Base-by-base conservation (phyloP, 129 eudicot genomes). In the Escallonia herrerae region DNA sequence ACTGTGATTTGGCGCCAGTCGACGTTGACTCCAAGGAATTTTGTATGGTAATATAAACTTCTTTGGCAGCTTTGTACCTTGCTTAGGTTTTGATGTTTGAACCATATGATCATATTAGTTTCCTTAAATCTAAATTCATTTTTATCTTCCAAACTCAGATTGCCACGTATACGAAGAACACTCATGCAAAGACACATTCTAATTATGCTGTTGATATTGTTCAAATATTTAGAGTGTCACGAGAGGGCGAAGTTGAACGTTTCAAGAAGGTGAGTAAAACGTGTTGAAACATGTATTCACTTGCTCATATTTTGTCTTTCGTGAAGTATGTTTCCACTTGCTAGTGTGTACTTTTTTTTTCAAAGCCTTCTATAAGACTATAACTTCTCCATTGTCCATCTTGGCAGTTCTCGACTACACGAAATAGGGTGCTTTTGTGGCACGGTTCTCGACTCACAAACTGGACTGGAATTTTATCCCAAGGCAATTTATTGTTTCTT, bases 401-500 rank as follows among this genome's bases (percentile, higher is more conserved):
- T 63, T n/a, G 33, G 62, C 88, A 93, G 99, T 93, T 89, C 76
- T 76, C 90, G 47, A 59, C 47, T 50, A 68, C 77, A 10, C 84
- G 84, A 77, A 93, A 93, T 71, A 89, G 96, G 78, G 86, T 93
- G 99, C 86, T 93, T 51, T 60, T 93, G 77, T 93, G 99, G 99
- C 99, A 93, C 76, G 99, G 99, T 54, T 93, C 99, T 63, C 87
- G 99, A 66, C 86, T 93, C 59, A 77, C 96, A 64, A 93, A 93
- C 72, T 93, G 99, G 99, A 74, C 95, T 53, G 99, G 99, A 55
- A 93, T 93, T 65, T 78, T 93, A 48, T 89, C 96, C 40, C 95
- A 89, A 86, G 99, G 99, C 78, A 46, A 15, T 44, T 64, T 43
- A 44, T 62, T 43, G 9, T 61, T 37, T 43, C 58, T 53, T 14